A percentile compares a stretch with the other conserved stretches of the same genome.
These are phyloP conservation scores for Fomitopsis pinicola DNA, from an alignment of 1,284 basidiomycete species.

Conservation along the genomic window DNA sequence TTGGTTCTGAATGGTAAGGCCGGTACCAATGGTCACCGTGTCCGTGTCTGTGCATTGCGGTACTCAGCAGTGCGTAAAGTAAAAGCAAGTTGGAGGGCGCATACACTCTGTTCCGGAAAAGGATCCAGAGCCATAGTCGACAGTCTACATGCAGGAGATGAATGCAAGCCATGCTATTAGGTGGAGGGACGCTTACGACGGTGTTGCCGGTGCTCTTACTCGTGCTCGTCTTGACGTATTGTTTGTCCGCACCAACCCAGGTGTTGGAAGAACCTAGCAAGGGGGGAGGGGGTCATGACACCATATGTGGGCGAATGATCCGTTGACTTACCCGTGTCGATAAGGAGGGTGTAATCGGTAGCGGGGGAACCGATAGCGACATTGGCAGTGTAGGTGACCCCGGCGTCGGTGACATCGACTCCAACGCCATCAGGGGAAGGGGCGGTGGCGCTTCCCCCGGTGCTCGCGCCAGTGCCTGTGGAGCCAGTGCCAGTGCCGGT, in stretches of 20 bases:
- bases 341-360: slow-evolving; percentile 51
- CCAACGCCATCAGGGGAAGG: slow-evolving; percentile 20
- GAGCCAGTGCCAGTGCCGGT: slow-evolving; percentile 17
- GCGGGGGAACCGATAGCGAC: slow-evolving; percentile 58
- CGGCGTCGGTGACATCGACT: slow-evolving; percentile 52
- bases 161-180: background rate
- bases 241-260: slow-evolving; percentile 48
- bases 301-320: background rate
- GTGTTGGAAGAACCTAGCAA: slow-evolving; percentile 36
- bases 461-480: slow-evolving; percentile 6
- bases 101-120: slow-evolving; percentile 50
- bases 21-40: slow-evolving; percentile 37
- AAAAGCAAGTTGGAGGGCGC: background rate
- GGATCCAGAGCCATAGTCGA: slow-evolving; percentile 47
- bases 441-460: slow-evolving; percentile 3
- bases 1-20: slow-evolving; percentile 43
- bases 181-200: slow-evolving; percentile 28
- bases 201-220: slow-evolving; percentile 38
- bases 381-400: slow-evolving; percentile 47
- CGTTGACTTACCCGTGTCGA: slow-evolving; percentile 43
- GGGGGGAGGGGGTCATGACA: background rate
- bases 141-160: slow-evolving; percentile 22
- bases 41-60: slow-evolving; percentile 35
- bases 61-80: background rate
- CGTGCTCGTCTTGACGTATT: slow-evolving; percentile 37